Evolutionary conservation across 1,284 basidiomycete genomes (phyloP), one percentile per base, ranked within the genome.

Genomic region (Coniferiporia sulphurascens): DNA sequence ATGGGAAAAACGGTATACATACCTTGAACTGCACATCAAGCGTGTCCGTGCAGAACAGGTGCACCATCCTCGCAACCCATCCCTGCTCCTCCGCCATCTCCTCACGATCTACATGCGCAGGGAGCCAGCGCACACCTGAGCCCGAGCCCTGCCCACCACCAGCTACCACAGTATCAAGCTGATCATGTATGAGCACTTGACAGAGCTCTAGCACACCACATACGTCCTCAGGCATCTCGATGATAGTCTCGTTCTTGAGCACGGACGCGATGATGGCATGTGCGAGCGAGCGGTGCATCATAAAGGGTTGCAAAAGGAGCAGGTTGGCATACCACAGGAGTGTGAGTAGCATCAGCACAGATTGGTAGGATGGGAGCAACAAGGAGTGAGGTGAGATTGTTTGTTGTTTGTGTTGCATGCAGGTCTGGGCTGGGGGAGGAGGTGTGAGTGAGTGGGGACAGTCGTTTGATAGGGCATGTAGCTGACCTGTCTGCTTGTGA

Each of bases 261-360:
- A 97, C 89, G 3, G 90, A 93, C 2, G 92, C 92, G 43, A 97
- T 87, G 60, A 97, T 86, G 0, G 93, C 92, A 69, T 96, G 93
- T 0, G n/a, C n/a, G n/a, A n/a, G n/a, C n/a, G n/a, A n/a, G n/a
- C n/a, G n/a, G n/a, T n/a, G n/a, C n/a, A n/a, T 95, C 0, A 88
- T 84, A 76, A 91, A 96, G 3, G 95, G 85, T 70, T 98, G 95
- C 21, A 84, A 83, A 2, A 82, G 78, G 32, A 98, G 83, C 3
- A 98, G 82, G 0, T 89, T 86, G 0, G 84, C 83, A 68, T 96
- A 98, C 56, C 86, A 87, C 1, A 93, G 92, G 34, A 98, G 87
- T 13, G 95, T 93, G 55, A 98, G 89, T 15, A 98, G 81, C 0
- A 95, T 96, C 59, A 98, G 86, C 22, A 95, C 91, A 50, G 93